phyloP scores from a whole-genome alignment of 1,284 basidiomycete genomes.

The Ustilago bromivora region DNA sequence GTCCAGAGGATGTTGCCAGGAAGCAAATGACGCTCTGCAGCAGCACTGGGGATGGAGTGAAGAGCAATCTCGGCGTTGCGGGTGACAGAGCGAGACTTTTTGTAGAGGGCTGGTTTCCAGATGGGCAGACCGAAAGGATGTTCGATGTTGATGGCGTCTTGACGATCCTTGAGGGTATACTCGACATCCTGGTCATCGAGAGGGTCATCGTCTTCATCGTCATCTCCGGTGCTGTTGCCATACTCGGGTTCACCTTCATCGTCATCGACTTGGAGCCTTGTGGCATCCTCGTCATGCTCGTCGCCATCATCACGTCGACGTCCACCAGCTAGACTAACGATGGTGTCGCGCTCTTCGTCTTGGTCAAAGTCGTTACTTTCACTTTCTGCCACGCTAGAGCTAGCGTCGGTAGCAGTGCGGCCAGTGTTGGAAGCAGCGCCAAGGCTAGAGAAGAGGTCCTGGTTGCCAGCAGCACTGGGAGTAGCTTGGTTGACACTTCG shows the following conservation, averaged over 20 bases:
- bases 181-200: conserved; percentile 76
- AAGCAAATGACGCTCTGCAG: conserved; percentile 87
- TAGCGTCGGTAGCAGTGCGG: conserved; percentile 32
- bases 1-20: conserved; percentile 93
- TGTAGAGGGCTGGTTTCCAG: conserved; percentile 99
- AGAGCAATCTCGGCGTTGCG: conserved; percentile 94
- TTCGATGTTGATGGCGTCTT: conserved; percentile 96
- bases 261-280: conserved; percentile 21
- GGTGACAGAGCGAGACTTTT: conserved; percentile 95
- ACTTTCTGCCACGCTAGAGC: conserved; percentile 54
- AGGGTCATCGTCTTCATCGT: conserved; percentile 41
- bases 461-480: conserved; percentile 6
- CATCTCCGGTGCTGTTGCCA: conserved; percentile 20
- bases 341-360: conserved; percentile 58
- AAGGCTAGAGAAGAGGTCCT: conserved; percentile 50
- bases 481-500: conserved; percentile 28
- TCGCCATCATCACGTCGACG: conserved; percentile 33
- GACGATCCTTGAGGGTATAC: conserved; percentile 92
- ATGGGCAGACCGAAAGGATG: conserved; percentile 99
- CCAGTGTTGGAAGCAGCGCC: conserved; percentile 27
- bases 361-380: conserved; percentile 28
- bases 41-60: conserved; percentile 89
- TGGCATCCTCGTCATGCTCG: conserved; percentile 19
- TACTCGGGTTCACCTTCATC: conserved; percentile 31
- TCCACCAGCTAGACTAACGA: conserved; percentile 51